A percentile compares a stretch with the other conserved stretches of the same genome.
These are phyloP conservation scores for Microstegium vimineum DNA, from an alignment of 176 grass and related monocot genomes.

Conservation along the genomic window DNA sequence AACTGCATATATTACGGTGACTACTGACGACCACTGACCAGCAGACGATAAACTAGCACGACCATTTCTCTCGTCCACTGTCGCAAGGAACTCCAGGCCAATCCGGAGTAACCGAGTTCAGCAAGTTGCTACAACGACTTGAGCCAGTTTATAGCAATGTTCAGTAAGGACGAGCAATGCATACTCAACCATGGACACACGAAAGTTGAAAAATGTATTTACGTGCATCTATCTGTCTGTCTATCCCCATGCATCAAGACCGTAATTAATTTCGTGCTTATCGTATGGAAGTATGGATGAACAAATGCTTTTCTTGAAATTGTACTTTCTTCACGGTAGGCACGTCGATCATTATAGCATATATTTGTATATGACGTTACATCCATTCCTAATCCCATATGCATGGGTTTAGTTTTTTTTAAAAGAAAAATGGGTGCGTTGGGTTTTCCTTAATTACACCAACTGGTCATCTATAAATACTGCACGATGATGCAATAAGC, in stretches of 20 bases:
- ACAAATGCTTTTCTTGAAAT: background rate
- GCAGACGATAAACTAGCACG: background rate
- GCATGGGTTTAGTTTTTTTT: background rate
- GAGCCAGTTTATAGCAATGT: background rate
- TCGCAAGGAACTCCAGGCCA: slow-evolving; percentile 11
- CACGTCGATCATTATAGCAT: background rate
- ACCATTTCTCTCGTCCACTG: slow-evolving; percentile 23
- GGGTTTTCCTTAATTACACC: background rate
- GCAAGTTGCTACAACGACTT: background rate
- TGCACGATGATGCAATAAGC: background rate
- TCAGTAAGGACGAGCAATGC: background rate
- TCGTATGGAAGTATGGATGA: too few relatives aligned
- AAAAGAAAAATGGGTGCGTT: background rate
- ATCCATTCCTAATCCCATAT: background rate
- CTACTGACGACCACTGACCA: background rate
- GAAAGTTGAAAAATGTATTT: background rate
- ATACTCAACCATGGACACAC: background rate
- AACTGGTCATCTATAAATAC: slow-evolving; percentile 24
- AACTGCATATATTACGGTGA: background rate
- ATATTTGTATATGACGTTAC: background rate
- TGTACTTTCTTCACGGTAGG: background rate
- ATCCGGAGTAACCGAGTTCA: background rate
- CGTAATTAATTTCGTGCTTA: background rate
- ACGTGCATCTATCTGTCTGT: background rate
- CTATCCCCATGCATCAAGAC: background rate